A percentile compares a stretch with the other conserved stretches of the same genome.
phyloP scores from a whole-genome alignment of 148 eudicot genomes.

The Rhododendron ferrugineum region DNA sequence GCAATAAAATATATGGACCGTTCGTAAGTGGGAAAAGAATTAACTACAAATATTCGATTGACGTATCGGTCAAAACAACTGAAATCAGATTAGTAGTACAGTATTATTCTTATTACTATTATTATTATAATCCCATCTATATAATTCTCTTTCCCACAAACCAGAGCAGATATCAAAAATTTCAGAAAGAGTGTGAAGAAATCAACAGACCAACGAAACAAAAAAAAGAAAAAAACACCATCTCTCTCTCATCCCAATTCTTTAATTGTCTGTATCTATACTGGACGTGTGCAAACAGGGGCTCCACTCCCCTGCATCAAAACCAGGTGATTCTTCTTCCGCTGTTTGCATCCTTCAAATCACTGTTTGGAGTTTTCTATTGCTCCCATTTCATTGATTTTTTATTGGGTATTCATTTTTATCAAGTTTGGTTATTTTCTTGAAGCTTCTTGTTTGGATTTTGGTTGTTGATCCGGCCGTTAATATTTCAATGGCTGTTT shows the following conservation, averaged over 20 bases:
- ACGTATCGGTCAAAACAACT: background rate
- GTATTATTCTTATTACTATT: background rate
- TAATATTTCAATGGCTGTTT: background rate
- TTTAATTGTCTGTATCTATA: background rate
- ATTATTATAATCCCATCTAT: background rate
- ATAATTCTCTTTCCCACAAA: background rate
- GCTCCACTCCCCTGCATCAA: background rate
- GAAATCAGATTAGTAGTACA: background rate
- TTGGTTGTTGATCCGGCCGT: background rate
- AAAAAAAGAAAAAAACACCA: background rate
- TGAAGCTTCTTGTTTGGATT: background rate
- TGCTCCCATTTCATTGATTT: background rate
- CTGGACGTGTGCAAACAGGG: background rate
- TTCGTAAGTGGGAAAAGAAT: background rate
- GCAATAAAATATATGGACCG: background rate
- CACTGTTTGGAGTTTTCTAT: background rate
- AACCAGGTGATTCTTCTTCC: conserved; percentile 1
- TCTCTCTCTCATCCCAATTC: background rate
- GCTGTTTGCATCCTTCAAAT: background rate
- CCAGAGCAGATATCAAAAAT: background rate
- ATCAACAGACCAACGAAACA: background rate
- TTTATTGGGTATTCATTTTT: no score
- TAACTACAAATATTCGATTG: background rate
- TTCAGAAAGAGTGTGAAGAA: background rate
- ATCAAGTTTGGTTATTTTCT: background rate